Base-by-base conservation (phyloP, 371 early-diverging fungal genomes). In the Hamiltosporidium magnivora region DNA sequence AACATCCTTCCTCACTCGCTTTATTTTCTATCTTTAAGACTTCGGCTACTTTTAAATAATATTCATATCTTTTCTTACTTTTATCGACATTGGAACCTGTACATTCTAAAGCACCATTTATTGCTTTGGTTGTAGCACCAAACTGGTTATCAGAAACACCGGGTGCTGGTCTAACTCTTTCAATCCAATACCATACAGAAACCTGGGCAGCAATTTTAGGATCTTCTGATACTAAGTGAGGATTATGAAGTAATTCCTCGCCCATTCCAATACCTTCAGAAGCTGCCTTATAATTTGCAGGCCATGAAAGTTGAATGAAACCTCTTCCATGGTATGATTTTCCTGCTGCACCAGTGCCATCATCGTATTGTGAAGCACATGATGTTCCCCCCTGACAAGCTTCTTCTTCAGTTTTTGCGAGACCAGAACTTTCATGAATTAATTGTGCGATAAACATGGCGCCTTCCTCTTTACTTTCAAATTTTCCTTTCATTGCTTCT, bases 101-200 rank as follows among this genome's bases (percentile, higher is more conserved):
- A 55, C 83, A 82, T 64, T 82, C 83, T 14, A 82, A 64, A 36
- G 75, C 60, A 36, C 83, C 83, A 62, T 82, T 82, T 41, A 82
- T 82, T 14, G 81, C 81, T 55, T 82, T 82, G 8, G 78, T 82
- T 3, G 80, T 69, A 3, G 73, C 65, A 55, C 83, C 83, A 72
- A 80, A 82, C 12, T 78, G 59, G 1, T 44, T 39, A 4, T 77
- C 72, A 1, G 44, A 65, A 2, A 75, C 75, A 14, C 78, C 78
- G 38, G 72, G 75, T 6, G 58, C 68, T 43, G 36, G 63, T 62
- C 49, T 68, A 11, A 82, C 83, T 54, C 66, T 80, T 52, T 44
- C 64, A 14, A 79, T 71, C 83, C 83, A 82, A 68, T 69, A 82
- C 79, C 78, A 82, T 36, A 73, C 61, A 49, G 76, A 64, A 14